phyloP scores from a whole-genome alignment of 345 rosid species.

The Erucastrum elatum region DNA sequence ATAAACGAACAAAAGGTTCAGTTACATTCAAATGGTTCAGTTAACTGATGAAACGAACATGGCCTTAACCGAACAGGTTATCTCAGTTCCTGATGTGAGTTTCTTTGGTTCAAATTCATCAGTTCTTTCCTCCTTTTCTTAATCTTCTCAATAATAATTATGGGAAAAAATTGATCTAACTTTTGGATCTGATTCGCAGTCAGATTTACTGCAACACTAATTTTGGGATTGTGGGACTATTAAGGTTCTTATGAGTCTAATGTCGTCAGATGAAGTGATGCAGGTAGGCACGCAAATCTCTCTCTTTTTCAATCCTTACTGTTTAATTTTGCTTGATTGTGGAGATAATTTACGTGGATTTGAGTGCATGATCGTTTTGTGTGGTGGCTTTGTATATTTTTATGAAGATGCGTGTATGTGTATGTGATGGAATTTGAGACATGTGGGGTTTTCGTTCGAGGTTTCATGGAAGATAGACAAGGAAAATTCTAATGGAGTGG shows the following conservation, averaged over 20 bases:
- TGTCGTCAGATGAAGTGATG: conserved; percentile 27
- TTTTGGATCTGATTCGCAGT: conserved; percentile 42
- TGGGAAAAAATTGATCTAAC: conserved; percentile 19
- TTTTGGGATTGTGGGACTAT: conserved; percentile 35
- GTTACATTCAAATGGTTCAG: too few species aligned
- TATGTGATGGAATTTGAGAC: conserved; percentile 42
- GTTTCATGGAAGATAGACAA: conserved; percentile 78
- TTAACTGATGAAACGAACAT: too few species aligned
- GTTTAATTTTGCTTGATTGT: conserved; percentile 24
- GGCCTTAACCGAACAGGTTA: background rate
- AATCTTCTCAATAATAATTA: conserved; percentile 26
- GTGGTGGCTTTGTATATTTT: conserved; percentile 33
- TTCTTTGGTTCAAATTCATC: background rate
- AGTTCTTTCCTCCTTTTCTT: background rate
- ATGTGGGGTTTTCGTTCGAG: conserved; percentile 39
- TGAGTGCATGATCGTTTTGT: conserved; percentile 1
- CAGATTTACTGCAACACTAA: conserved; percentile 43
- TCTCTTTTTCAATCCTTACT: background rate
- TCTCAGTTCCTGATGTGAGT: background rate
- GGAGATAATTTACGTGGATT: conserved; percentile 2
- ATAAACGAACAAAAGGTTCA: too few species aligned
- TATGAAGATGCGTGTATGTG: conserved; percentile 48
- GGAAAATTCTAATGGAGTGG: conserved; percentile 69
- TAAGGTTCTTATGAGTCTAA: conserved; percentile 28
- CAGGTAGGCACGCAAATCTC: conserved; percentile 40